Conservation (phyloP, 73 alveolate species). For the Breviolum minutum region DNA sequence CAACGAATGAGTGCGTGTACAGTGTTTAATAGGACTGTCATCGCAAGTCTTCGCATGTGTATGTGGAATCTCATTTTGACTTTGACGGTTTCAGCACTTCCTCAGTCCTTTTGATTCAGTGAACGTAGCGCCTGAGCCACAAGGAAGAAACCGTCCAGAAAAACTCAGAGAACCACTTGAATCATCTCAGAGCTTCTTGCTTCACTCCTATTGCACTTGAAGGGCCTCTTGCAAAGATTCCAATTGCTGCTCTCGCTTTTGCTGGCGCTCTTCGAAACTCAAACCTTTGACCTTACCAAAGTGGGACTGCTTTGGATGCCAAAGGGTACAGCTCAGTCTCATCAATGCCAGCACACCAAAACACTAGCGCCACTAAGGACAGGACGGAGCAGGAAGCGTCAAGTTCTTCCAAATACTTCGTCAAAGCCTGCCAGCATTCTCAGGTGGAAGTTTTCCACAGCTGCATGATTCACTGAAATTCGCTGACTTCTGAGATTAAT, state of each 20-base stretch:
- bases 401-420: conserved; percentile 58
- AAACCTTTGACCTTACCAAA: conserved; percentile 67
- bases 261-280: conserved; percentile 74
- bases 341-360: background rate
- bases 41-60: too few relatives aligned
- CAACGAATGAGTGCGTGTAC: too few relatives aligned
- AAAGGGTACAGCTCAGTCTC: background rate
- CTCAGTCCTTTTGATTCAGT: background rate
- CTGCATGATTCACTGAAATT: background rate
- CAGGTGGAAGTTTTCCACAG: background rate
- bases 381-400: conserved; percentile 57
- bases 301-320: background rate
- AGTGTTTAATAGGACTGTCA: too few relatives aligned
- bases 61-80: too few relatives aligned
- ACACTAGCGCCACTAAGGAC: background rate
- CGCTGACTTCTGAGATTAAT: background rate
- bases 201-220: background rate
- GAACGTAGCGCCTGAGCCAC: conserved; percentile 11
- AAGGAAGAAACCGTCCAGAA: background rate
- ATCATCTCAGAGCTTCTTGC: background rate
- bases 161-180: background rate
- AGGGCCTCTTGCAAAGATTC: conserved; percentile 50
- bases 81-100: too few relatives aligned
- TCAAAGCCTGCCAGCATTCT: conserved; percentile 15
- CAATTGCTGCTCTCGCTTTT: conserved; percentile 64